Conservation (phyloP, 2,329 filamentous ascomycete species). For the Corinectria fuckeliana region DNA sequence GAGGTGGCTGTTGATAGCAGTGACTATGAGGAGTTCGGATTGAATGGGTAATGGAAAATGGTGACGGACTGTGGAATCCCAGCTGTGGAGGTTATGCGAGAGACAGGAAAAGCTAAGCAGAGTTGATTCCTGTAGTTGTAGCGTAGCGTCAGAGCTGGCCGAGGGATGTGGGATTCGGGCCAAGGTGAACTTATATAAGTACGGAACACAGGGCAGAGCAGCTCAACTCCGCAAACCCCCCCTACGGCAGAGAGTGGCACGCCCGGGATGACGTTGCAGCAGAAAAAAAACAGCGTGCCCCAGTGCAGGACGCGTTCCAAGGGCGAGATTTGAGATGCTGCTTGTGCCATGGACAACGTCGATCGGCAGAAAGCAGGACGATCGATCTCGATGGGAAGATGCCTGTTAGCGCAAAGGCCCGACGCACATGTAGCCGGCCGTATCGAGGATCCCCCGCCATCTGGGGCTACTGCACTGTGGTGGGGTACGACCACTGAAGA, state of each 20-base stretch:
- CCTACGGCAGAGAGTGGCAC: too few species aligned
- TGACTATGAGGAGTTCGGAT: not conserved
- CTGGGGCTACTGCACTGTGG: slow-evolving; percentile 3
- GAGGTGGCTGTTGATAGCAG: not conserved
- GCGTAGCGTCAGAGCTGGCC: too few species aligned
- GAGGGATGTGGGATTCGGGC: too few species aligned
- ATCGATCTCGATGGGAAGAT: slow-evolving; percentile 41
- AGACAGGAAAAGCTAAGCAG: too few species aligned
- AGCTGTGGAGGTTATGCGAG: too few species aligned
- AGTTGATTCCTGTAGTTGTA: too few species aligned
- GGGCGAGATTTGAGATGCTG: slow-evolving; percentile 26
- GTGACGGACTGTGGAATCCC: too few species aligned
- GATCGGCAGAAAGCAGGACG: slow-evolving; percentile 38
- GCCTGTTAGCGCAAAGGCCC: slow-evolving; percentile 32
- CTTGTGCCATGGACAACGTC: slow-evolving; percentile 28
- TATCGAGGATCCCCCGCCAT: slow-evolving; percentile 28
- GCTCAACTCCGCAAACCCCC: too few species aligned
- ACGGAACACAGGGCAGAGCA: too few species aligned
- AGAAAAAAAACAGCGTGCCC: too few species aligned
- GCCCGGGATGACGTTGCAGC: not conserved
- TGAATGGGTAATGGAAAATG: not conserved
- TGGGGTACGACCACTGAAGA: too few species aligned
- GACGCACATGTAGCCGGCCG: slow-evolving; percentile 31
- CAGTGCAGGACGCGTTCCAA: slow-evolving; percentile 10
- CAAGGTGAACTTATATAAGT: too few species aligned